Evolutionary conservation across 2,329 filamentous ascomycete species (phyloP).

Genomic region (Fusarium temperatum): DNA sequence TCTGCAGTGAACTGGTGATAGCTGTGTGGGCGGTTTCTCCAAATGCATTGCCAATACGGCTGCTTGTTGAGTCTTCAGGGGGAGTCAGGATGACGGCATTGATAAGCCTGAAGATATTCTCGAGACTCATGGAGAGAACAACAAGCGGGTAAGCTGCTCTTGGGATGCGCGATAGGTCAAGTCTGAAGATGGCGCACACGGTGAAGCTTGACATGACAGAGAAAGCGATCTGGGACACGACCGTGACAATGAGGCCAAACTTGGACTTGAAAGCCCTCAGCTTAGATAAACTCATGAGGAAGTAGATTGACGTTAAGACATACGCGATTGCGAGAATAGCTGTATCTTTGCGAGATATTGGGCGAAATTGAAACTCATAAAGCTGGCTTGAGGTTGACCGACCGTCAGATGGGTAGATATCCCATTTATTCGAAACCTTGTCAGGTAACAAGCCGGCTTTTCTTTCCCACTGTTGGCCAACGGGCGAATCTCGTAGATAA

Average conservation of each 20-base stretch:
- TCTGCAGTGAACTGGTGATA: slow-evolving; percentile 73
- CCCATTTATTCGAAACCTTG: slow-evolving; percentile 64
- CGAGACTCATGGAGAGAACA: slow-evolving; percentile 78
- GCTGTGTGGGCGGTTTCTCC: slow-evolving; percentile 77
- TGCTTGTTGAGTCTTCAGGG: slow-evolving; percentile 72
- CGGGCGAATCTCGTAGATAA: slow-evolving; percentile 70
- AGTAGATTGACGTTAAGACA: slow-evolving; percentile 68
- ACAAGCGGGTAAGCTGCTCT: slow-evolving; percentile 79
- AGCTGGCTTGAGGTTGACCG: slow-evolving; percentile 65
- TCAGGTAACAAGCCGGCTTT: slow-evolving; percentile 63
- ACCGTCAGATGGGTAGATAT: slow-evolving; percentile 70
- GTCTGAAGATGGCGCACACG: slow-evolving; percentile 77
- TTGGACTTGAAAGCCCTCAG: slow-evolving; percentile 80
- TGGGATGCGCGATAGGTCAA: slow-evolving; percentile 79
- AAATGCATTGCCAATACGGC: slow-evolving; percentile 76
- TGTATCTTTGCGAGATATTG: slow-evolving; percentile 74
- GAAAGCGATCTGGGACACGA: slow-evolving; percentile 74
- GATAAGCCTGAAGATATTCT: slow-evolving; percentile 82
- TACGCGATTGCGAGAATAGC: slow-evolving; percentile 73
- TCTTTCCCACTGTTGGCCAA: slow-evolving; percentile 72
- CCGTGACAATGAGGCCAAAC: slow-evolving; percentile 75
- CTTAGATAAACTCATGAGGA: slow-evolving; percentile 72
- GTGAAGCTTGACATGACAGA: slow-evolving; percentile 84
- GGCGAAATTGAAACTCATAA: slow-evolving; percentile 82
- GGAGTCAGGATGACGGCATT: slow-evolving; percentile 80